Base-by-base conservation (phyloP, 164 flowering plant genomes). In the Cinnamomum chago region DNA sequence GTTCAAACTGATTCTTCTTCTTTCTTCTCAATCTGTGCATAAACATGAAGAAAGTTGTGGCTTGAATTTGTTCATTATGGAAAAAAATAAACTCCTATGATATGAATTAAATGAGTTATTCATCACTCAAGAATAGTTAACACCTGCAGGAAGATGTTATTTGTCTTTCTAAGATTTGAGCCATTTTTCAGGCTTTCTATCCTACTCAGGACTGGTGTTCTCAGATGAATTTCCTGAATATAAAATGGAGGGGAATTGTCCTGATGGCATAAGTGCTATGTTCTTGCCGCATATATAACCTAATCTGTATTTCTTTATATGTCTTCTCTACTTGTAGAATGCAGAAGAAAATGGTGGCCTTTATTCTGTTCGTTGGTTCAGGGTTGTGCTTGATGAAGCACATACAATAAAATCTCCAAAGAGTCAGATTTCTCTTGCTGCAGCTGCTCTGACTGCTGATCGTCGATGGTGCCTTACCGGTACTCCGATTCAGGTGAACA, bases 391-490 rank as follows among this genome's bases (percentile, higher is more conserved):
- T 81, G 99, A 95, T 76, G 99, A 95, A 82, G 99, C 99, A 74
- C 99, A 95, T 77, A 94, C 92, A 9, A 95, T 95, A 65, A 95
- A 95, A 77, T 89, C 93, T 50, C 82, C 91, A 18, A 95, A 89
- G 77, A 92, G 99, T 79, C 99, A 93, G 83, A 77, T 91, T 80
- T 93, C 98, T 70, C 58, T 87, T 71, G 97, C 99, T 78, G 94
- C 98, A 74, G 83, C 97, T 84, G 95, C 97, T 50, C 81, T 95
- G 70, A 80, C 78, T 79, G 99, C 98, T 77, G 97, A 90, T 77
- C 82, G 90, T 35, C 85, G 99, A n/a, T 95, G 99, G 99, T 95
- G 98, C 83, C 97, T 95, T 67, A 93, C 99, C 72, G 99, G 99
- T 25, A 95, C 99, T 40, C 99, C 99, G 72, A 90, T 95, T 62